Base-by-base conservation (phyloP, 768 basidiomycete genomes). In the Lactifluus subvellereus region DNA sequence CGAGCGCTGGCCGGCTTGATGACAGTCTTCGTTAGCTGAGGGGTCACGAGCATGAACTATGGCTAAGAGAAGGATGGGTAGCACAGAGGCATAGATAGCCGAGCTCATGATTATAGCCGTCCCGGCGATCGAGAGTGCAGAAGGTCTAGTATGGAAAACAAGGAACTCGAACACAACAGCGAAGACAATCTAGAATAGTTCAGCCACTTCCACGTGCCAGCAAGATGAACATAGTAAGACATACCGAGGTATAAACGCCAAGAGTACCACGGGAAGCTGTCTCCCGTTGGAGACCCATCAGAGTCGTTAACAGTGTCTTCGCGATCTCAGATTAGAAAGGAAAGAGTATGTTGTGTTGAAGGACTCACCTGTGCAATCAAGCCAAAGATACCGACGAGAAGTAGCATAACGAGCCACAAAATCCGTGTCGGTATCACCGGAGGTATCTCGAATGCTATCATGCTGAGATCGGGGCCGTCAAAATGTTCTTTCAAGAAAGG, bases 21-120 rank as follows among this genome's bases (percentile, higher is more conserved):
- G 20, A 35, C 20, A 1, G 56, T 35, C 33, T 54, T 38, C n/a
- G 53, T 40, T 9, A 61, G n/a, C 60, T 61, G 16, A 22, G 16
- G 1, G 10, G 18, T 8, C 2, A 57, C 40, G 47, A 49, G 45
- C 56, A 45, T 18, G 22, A 43, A 4, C 16, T 4, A 42, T 33
- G n/a, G 16, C 4, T 30, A 14, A 59, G 32, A 35, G 18, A 33
- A 54, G 33, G 48, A 42, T 42, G 47, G 52, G 54, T 73, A 82
- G 65, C 72, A 90, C 86, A 5, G 83, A 86, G 33, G 87, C 81
- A 70, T 82, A 89, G 20, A 85, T 65, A 0, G 88, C 88, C 5
- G 82, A 80, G 2, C 75, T 66, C 40, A 89, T 72, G 67, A 91
- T 92, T 61, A 91, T 82, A 5, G 76, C 47, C 1, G 83, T 84